Evolutionary conservation across 352 stramenopile species (phyloP).

Genomic region (Phytophthora pinifolia): DNA sequence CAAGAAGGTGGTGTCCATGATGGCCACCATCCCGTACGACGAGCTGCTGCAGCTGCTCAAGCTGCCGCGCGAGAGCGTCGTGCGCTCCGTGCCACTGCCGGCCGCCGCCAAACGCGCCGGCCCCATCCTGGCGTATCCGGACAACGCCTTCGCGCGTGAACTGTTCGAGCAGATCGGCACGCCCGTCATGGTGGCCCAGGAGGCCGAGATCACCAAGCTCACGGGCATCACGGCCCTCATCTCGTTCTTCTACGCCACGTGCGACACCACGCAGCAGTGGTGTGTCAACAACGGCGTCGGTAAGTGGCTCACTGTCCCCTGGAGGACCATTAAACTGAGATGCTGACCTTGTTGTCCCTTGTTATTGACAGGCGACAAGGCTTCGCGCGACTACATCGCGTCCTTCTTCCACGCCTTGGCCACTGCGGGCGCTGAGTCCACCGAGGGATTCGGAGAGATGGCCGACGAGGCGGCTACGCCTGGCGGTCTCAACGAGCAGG

Average conservation of each 20-base stretch:
- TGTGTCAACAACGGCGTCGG: constrained; percentile 85
- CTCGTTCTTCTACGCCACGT: constrained; percentile 87
- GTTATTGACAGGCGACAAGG: constrained; percentile 44
- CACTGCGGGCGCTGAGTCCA: constrained; percentile 67
- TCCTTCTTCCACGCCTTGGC: constrained; percentile 86
- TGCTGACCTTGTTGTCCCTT: neutral
- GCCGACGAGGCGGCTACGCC: constrained; percentile 79
- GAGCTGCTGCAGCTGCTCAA: constrained; percentile 73
- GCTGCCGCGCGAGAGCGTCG: constrained; percentile 70
- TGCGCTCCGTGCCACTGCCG: constrained; percentile 77
- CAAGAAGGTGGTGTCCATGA: constrained; percentile 85
- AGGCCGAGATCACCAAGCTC: constrained; percentile 83
- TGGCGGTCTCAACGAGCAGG: constrained; percentile 83
- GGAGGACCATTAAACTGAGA: no score
- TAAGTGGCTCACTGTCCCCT: constrained; percentile 30
- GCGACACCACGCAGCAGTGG: constrained; percentile 81
- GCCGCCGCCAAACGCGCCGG: constrained; percentile 74
- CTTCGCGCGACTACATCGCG: constrained; percentile 78
- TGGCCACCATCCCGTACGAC: constrained; percentile 88
- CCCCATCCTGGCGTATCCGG: constrained; percentile 78
- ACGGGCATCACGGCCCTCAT: constrained; percentile 87
- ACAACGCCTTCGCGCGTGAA: constrained; percentile 66
- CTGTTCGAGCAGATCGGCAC: constrained; percentile 79
- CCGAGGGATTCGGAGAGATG: constrained; percentile 82
- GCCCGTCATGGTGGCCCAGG: constrained; percentile 77